These are phyloP conservation scores for Sclerotiophoma versabilis DNA, from an alignment of 2,329 filamentous ascomycete genomes.

Conservation along the genomic window DNA sequence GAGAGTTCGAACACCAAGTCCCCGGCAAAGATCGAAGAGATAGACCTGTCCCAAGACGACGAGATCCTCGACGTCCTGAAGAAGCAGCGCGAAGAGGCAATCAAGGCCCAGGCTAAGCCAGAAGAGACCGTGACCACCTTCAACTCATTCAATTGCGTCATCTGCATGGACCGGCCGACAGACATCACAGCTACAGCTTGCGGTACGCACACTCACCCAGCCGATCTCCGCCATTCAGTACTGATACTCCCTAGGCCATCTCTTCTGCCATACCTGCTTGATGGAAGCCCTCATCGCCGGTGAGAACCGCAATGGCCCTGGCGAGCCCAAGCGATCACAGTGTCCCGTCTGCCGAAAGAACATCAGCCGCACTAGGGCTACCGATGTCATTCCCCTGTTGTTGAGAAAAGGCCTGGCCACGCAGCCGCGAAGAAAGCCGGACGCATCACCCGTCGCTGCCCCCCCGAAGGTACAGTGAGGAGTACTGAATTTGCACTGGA, in stretches of 20 bases:
- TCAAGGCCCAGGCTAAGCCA: constrained; percentile 54
- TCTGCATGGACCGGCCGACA: constrained; percentile 68
- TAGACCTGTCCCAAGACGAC: constrained; percentile 58
- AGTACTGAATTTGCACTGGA: constrained; percentile 24
- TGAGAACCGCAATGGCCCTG: constrained; percentile 57
- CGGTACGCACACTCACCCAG: constrained; percentile 54
- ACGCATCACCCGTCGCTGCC: constrained; percentile 10
- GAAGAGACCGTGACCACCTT: constrained; percentile 52
- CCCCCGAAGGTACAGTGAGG: constrained; percentile 31
- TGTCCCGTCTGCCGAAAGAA: constrained; percentile 59
- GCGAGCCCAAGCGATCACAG: constrained; percentile 52
- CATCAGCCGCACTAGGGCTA: constrained; percentile 49
- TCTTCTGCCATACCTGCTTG: constrained; percentile 70
- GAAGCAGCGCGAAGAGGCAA: constrained; percentile 61
- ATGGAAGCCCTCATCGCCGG: constrained; percentile 65
- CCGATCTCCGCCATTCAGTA: constrained; percentile 5
- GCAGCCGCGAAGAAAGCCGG: constrained; percentile 41
- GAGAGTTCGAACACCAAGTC: constrained; percentile 2
- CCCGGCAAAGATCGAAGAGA: constrained; percentile 51
- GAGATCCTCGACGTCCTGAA: constrained; percentile 56
- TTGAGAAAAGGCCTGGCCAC: constrained; percentile 50
- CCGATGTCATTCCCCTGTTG: constrained; percentile 53
- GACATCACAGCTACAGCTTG: constrained; percentile 67
- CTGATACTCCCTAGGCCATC: constrained; percentile 57
- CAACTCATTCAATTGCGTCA: constrained; percentile 64